Conservation (phyloP, 2,329 filamentous ascomycete genomes). For the Arthrinium puccinioides region DNA sequence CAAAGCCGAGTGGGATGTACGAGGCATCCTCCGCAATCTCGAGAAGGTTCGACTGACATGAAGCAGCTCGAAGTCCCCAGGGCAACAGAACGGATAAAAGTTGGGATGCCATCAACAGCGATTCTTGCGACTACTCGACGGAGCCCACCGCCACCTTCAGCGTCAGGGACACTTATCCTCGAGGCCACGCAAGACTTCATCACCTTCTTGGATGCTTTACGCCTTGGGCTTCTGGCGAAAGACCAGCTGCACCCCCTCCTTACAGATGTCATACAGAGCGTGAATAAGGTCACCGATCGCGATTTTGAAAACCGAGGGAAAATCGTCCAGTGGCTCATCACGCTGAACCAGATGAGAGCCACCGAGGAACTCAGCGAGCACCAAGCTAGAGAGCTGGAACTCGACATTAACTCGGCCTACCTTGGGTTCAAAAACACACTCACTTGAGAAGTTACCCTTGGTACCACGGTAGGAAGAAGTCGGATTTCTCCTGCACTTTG, state of each 20-base stretch:
- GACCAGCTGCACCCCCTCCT: slow-evolving; percentile 93
- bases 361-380: slow-evolving; percentile 84
- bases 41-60: no score
- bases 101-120: slow-evolving; percentile 85
- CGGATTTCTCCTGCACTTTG: no score
- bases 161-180: slow-evolving; percentile 63
- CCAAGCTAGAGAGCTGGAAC: slow-evolving; percentile 79
- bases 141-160: slow-evolving; percentile 32
- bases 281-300: slow-evolving; percentile 91
- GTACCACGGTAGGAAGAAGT: no score
- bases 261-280: slow-evolving; percentile 91
- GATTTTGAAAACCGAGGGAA: slow-evolving; percentile 95
- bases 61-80: slow-evolving; percentile 82
- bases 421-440: slow-evolving; percentile 75
- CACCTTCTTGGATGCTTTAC: slow-evolving; percentile 91
- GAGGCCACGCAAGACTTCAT: slow-evolving; percentile 98
- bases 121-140: slow-evolving; percentile 43
- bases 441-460: no score
- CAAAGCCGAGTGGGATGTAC: slow-evolving; percentile 84
- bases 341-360: slow-evolving; percentile 94
- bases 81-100: slow-evolving; percentile 84
- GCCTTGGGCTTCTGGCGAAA: slow-evolving; percentile 86
- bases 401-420: slow-evolving; percentile 93
- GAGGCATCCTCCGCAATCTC: no score
- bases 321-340: slow-evolving; percentile 97